phyloP scores from a whole-genome alignment of 2,329 filamentous ascomycete species.

The Aureobasidium vineae region DNA sequence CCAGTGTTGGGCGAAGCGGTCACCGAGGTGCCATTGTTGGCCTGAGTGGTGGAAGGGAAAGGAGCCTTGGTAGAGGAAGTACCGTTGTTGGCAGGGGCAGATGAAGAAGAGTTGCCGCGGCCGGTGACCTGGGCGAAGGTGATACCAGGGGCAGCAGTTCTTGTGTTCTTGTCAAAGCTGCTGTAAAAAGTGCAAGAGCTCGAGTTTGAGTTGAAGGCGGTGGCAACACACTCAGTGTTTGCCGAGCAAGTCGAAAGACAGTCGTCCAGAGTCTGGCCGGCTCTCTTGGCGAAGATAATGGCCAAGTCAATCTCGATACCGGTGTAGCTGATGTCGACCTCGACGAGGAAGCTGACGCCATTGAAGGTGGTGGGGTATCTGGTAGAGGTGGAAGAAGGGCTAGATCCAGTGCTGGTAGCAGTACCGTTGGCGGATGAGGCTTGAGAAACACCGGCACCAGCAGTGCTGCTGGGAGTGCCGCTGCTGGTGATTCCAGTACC shows the following conservation, averaged over 20 bases:
- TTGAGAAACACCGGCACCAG: neutral
- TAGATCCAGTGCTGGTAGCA: neutral
- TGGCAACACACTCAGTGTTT: slow-evolving; percentile 1
- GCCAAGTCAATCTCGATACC: neutral
- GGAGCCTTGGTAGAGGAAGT: slow-evolving; percentile 2
- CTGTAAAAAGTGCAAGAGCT: slow-evolving; percentile 16
- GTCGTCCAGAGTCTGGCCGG: neutral
- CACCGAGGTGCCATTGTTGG: slow-evolving; percentile 5
- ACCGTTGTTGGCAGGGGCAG: neutral
- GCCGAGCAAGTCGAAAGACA: slow-evolving; percentile 15
- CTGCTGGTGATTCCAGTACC: slow-evolving; percentile 8
- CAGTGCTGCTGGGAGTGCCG: neutral
- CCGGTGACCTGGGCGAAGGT: slow-evolving; percentile 9
- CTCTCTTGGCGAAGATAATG: slow-evolving; percentile 14
- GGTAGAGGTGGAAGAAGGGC: neutral
- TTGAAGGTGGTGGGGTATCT: neutral
- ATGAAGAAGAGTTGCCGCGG: neutral
- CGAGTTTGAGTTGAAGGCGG: slow-evolving; percentile 19
- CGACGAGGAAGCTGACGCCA: slow-evolving; percentile 1
- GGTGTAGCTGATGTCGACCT: neutral
- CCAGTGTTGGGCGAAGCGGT: slow-evolving; percentile 10
- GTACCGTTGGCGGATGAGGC: neutral
- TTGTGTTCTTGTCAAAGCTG: neutral
- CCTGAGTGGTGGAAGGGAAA: slow-evolving; percentile 2
- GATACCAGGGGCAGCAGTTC: neutral